phyloP scores from a whole-genome alignment of 768 basidiomycete species.

The Amanita brunnescens region DNA sequence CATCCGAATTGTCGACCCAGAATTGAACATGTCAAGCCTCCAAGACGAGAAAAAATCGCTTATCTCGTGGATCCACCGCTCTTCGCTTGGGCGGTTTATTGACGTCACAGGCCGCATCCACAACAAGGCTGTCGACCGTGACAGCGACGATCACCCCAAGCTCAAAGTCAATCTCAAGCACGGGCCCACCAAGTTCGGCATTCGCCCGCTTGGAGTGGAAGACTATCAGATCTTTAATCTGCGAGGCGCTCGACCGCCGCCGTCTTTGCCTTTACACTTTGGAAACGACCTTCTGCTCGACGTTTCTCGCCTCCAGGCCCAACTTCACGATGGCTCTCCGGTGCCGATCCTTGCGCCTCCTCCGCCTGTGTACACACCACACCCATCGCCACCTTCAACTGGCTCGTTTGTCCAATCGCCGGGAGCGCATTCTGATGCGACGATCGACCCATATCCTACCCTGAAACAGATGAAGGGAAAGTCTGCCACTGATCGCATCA shows the following conservation, averaged over 20 bases:
- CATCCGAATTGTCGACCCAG: background rate
- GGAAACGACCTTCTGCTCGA: background rate
- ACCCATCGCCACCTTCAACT: no score
- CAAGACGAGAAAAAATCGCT: slow-evolving; percentile 1
- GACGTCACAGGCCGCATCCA: slow-evolving; percentile 2
- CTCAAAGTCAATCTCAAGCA: background rate
- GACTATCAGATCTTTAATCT: background rate
- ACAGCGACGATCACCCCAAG: background rate
- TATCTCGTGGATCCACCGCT: slow-evolving; percentile 3
- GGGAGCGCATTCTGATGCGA: no score
- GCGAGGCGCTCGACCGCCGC: background rate
- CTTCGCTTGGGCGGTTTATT: slow-evolving; percentile 3
- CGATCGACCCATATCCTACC: no score
- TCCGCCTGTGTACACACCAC: background rate
- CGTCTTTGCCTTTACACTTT: background rate
- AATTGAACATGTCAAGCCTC: background rate
- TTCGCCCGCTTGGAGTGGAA: background rate
- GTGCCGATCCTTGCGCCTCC: background rate
- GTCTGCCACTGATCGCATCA: no score
- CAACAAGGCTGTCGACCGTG: background rate
- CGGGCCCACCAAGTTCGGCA: background rate
- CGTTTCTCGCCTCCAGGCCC: no score
- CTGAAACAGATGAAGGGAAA: no score
- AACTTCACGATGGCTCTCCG: background rate
- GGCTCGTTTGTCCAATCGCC: no score